Conservation (phyloP, 768 basidiomycete genomes). For the Tylopilus sp. region DNA sequence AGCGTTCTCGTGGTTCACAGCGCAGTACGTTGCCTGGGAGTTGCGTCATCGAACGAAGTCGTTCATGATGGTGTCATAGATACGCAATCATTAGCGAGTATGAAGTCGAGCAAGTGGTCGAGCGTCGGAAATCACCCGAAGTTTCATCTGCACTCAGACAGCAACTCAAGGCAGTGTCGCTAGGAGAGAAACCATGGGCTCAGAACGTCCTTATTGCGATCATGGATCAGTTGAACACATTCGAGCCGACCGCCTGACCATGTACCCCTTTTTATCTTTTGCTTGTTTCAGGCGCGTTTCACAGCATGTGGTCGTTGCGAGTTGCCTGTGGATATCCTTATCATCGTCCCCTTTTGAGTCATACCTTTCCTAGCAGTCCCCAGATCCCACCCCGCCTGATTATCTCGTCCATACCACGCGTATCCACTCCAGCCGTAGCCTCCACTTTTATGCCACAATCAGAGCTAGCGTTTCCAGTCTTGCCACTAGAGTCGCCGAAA, state of each 20-base stretch:
- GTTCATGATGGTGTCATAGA: conserved; percentile 8
- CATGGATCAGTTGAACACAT: conserved; percentile 21
- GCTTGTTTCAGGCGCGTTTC: neutral
- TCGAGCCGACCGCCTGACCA: conserved; percentile 4
- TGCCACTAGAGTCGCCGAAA: conserved; percentile 45
- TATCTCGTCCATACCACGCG: conserved; percentile 61
- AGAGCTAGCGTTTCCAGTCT: conserved; percentile 8
- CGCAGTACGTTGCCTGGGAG: conserved; percentile 24
- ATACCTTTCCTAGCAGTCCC: conserved; percentile 67
- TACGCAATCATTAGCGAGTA: conserved; percentile 11
- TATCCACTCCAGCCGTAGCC: conserved; percentile 41
- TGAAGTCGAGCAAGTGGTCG: conserved; percentile 18
- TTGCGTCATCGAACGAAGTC: neutral
- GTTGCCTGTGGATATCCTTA: neutral
- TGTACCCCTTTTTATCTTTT: neutral
- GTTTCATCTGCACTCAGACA: conserved; percentile 19
- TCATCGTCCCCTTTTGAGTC: conserved; percentile 27
- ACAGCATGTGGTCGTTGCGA: neutral
- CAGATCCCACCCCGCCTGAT: conserved; percentile 69
- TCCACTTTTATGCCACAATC: conserved; percentile 27
- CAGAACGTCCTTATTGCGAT: conserved; percentile 20
- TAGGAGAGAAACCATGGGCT: conserved; percentile 28
- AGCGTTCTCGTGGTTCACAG: conserved; percentile 30
- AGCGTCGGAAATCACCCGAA: conserved; percentile 21
- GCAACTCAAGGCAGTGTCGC: conserved; percentile 21